A percentile compares a stretch with the other conserved stretches of the same genome.
Evolutionary conservation across 2,329 filamentous ascomycete species (phyloP).

Genomic region (Fusarium drepaniforme): DNA sequence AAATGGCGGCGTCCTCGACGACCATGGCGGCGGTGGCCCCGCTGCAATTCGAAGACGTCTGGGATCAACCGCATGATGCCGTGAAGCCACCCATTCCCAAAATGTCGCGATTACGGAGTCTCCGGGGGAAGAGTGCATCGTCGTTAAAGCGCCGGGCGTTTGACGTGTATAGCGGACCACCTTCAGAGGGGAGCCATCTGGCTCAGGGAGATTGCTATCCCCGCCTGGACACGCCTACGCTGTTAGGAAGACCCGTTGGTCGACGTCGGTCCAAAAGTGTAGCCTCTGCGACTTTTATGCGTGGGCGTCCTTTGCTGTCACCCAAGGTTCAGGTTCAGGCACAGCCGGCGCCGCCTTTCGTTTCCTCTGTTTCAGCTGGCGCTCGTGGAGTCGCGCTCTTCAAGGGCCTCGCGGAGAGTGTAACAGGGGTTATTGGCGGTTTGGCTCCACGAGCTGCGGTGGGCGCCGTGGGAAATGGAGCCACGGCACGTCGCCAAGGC

Average conservation of each 20-base stretch:
- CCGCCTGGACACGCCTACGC: constrained; percentile 38
- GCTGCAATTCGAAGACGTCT: constrained; percentile 30
- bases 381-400: constrained; percentile 34
- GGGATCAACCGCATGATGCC: constrained; percentile 21
- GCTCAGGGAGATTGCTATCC: constrained; percentile 39
- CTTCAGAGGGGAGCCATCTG: constrained; percentile 24
- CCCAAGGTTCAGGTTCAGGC: not conserved
- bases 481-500: constrained; percentile 26
- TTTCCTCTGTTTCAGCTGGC: constrained; percentile 34
- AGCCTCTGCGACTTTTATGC: constrained; percentile 23
- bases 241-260: not conserved
- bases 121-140: constrained; percentile 52
- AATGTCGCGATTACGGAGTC: constrained; percentile 48
- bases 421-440: constrained; percentile 38
- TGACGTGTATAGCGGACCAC: constrained; percentile 41
- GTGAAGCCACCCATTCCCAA: constrained; percentile 34
- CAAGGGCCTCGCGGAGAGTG: constrained; percentile 28
- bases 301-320: constrained; percentile 13
- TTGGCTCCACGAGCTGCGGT: constrained; percentile 35
- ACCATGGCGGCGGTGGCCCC: constrained; percentile 20
- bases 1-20: constrained; percentile 27
- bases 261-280: constrained; percentile 45
- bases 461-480: constrained; percentile 27
- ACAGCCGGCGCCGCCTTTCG: constrained; percentile 21
- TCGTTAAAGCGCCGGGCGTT: constrained; percentile 43